A percentile compares a stretch with the other conserved stretches of the same genome.
Conservation (phyloP, 192 early-diverging fungal species). For the Kappamyces sp. region DNA sequence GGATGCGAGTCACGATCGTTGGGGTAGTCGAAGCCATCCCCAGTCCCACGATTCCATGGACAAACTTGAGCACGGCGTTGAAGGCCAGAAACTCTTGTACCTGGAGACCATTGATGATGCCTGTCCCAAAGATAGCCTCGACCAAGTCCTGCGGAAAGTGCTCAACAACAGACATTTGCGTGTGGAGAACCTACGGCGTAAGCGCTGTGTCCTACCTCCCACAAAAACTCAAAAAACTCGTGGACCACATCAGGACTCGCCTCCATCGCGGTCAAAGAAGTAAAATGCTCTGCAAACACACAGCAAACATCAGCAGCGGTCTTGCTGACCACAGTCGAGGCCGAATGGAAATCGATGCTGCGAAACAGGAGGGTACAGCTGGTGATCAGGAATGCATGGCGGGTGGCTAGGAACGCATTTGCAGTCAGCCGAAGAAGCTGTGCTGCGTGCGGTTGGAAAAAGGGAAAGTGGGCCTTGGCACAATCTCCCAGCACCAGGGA, state of each 20-base stretch:
- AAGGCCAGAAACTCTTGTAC: neutral
- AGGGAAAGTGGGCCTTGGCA: neutral
- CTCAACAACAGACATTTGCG: neutral
- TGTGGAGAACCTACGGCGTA: neutral
- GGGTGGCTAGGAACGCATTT: neutral
- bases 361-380: neutral
- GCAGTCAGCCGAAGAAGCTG: neutral
- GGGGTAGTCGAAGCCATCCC: neutral
- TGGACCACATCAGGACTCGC: constrained; percentile 13
- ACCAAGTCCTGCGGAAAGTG: neutral
- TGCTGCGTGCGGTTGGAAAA: constrained; percentile 11
- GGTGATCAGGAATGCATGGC: constrained; percentile 9
- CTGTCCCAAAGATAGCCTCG: neutral
- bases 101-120: neutral
- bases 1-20: neutral
- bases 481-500: constrained; percentile 9
- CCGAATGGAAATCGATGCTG: neutral
- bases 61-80: constrained; percentile 6
- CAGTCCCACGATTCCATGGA: neutral
- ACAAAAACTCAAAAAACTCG: constrained; percentile 5
- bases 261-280: neutral
- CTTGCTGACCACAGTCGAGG: neutral
- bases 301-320: neutral
- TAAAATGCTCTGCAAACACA: constrained; percentile 8
- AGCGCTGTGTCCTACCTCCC: neutral